phyloP scores from a whole-genome alignment of 495 filamentous ascomycete species.

The Gamarada debralockiae region DNA sequence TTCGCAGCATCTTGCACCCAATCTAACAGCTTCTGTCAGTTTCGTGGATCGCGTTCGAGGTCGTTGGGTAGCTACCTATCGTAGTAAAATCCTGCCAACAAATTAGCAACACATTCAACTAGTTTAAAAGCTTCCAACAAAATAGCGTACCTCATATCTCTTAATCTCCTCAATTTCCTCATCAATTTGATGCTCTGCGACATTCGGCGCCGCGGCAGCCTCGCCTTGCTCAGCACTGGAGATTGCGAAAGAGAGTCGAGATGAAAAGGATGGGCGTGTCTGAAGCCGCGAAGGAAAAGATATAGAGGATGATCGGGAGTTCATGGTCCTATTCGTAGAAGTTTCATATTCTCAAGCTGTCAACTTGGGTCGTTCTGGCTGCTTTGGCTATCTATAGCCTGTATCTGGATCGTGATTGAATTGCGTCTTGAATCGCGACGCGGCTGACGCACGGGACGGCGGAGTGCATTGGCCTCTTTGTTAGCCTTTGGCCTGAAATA shows the following conservation, averaged over 20 bases:
- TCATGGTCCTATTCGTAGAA: constrained; percentile 43
- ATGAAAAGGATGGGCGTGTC: constrained; percentile 56
- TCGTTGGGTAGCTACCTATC: constrained; percentile 55
- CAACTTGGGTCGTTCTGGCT: neutral
- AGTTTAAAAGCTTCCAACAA: neutral
- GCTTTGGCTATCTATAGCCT: no score
- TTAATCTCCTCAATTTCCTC: constrained; percentile 98
- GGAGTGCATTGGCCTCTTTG: no score
- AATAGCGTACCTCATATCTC: constrained; percentile 71
- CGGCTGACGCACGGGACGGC: no score
- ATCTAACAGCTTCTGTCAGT: constrained; percentile 34
- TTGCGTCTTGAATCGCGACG: no score
- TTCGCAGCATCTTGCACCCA: constrained; percentile 98
- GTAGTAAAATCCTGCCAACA: constrained; percentile 70
- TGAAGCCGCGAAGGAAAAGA: constrained; percentile 40
- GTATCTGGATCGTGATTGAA: neutral
- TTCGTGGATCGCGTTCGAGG: neutral
- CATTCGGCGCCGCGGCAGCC: constrained; percentile 36
- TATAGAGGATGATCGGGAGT: constrained; percentile 56
- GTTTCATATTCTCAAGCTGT: constrained; percentile 8
- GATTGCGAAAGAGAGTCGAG: constrained; percentile 67
- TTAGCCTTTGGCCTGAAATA: no score
- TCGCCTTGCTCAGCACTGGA: constrained; percentile 61
- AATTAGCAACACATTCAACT: constrained; percentile 9
- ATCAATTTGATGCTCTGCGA: constrained; percentile 61